phyloP scores from a whole-genome alignment of 495 filamentous ascomycete species.

The Jackrogersella multiformis region DNA sequence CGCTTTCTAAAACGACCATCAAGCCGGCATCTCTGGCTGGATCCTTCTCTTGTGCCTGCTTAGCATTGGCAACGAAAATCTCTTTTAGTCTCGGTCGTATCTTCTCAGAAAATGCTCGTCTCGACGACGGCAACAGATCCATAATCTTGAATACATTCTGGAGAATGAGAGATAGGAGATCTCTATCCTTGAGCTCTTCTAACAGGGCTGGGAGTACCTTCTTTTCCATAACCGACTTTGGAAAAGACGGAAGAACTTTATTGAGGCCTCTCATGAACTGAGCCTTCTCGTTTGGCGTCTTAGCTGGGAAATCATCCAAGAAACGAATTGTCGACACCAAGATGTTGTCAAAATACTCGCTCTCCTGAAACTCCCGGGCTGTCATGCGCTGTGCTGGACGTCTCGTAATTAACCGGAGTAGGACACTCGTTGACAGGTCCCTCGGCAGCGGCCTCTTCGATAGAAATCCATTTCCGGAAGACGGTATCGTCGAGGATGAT shows the following conservation, averaged over 20 bases:
- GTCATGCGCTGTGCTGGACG: conserved; percentile 85
- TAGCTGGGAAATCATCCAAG: conserved; percentile 86
- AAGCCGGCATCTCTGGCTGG: conserved; percentile 86
- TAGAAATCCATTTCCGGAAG: conserved; percentile 81
- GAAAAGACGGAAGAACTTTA: conserved; percentile 87
- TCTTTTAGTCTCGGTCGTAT: conserved; percentile 86
- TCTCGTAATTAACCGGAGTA: conserved; percentile 85
- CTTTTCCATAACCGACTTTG: conserved; percentile 90
- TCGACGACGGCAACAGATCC: conserved; percentile 74
- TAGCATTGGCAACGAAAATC: conserved; percentile 71
- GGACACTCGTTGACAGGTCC: conserved; percentile 74
- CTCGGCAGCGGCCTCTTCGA: conserved; percentile 80
- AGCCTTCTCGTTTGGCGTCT: conserved; percentile 88
- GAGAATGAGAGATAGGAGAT: conserved; percentile 81
- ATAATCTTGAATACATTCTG: conserved; percentile 93
- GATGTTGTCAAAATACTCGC: conserved; percentile 94
- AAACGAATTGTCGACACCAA: conserved; percentile 95
- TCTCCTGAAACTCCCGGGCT: conserved; percentile 92
- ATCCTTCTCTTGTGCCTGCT: conserved; percentile 74
- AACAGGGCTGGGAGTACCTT: conserved; percentile 88
- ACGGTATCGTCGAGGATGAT: conserved; percentile 78
- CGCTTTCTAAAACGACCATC: conserved; percentile 86
- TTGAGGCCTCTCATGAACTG: conserved; percentile 90
- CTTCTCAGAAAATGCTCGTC: conserved; percentile 79
- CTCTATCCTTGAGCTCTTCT: conserved; percentile 92